A percentile compares a stretch with the other conserved stretches of the same genome.
phyloP scores from a whole-genome alignment of 2,329 filamentous ascomycete species.

The Fonsecaea pedrosoi region DNA sequence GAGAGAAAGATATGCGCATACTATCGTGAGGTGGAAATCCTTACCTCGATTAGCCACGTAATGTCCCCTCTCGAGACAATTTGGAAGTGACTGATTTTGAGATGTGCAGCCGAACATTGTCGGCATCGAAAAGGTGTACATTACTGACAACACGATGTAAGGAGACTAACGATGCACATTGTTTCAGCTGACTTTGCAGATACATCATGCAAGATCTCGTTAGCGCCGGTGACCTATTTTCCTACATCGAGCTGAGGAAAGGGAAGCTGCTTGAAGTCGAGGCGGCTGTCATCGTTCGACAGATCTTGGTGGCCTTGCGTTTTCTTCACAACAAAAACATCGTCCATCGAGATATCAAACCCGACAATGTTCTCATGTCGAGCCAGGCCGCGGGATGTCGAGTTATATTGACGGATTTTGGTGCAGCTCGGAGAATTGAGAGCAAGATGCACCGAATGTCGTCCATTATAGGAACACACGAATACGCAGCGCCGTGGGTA shows the following conservation, averaged over 20 bases:
- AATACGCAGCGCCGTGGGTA: slow-evolving; percentile 66
- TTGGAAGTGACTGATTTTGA: slow-evolving; percentile 6
- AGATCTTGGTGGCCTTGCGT: slow-evolving; percentile 64
- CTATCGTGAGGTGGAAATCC: slow-evolving; percentile 53
- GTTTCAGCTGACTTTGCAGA: slow-evolving; percentile 44
- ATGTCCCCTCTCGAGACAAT: slow-evolving; percentile 23
- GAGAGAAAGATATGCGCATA: slow-evolving; percentile 45
- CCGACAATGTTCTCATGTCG: slow-evolving; percentile 68
- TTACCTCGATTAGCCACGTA: slow-evolving; percentile 62
- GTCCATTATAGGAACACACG: slow-evolving; percentile 61
- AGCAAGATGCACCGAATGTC: slow-evolving; percentile 56
- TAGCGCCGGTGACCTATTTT: slow-evolving; percentile 67
- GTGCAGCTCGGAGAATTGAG: slow-evolving; percentile 55
- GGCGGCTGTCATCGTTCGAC: slow-evolving; percentile 61
- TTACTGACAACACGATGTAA: slow-evolving; percentile 59
- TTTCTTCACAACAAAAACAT: slow-evolving; percentile 64
- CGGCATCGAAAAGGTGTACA: slow-evolving; percentile 62
- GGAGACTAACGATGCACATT: slow-evolving; percentile 31
- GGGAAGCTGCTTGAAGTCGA: slow-evolving; percentile 57
- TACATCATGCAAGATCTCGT: slow-evolving; percentile 68
- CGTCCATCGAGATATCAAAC: slow-evolving; percentile 68
- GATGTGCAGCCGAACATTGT: slow-evolving; percentile 64
- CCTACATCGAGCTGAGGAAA: slow-evolving; percentile 61
- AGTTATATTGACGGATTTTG: slow-evolving; percentile 67
- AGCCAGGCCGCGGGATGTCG: slow-evolving; percentile 58